A percentile compares a stretch with the other conserved stretches of the same genome.
These are phyloP conservation scores for Teunomyces tritomae DNA, from an alignment of 805 yeast genomes.

Conservation along the genomic window DNA sequence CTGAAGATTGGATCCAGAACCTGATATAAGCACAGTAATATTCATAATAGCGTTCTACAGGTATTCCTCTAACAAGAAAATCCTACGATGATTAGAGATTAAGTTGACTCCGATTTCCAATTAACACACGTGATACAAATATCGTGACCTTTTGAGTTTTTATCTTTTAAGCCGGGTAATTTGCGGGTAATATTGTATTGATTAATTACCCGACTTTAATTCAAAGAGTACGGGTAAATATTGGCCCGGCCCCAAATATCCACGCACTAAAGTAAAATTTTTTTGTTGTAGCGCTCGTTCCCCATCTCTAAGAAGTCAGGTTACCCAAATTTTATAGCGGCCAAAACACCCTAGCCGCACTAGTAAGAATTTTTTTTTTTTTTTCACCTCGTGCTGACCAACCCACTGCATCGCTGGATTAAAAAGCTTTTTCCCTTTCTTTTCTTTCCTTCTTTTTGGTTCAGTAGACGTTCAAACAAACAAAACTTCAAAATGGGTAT, in stretches of 20 bases:
- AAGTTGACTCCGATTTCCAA: conserved; percentile 11
- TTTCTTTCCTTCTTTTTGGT: conserved; percentile 19
- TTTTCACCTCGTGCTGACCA: conserved; percentile 16
- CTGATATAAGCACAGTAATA: conserved; percentile 84
- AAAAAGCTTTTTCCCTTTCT: conserved; percentile 14
- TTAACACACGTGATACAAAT: conserved; percentile 2
- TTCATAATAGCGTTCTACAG: conserved; percentile 7
- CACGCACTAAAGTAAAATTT: conserved; percentile 2
- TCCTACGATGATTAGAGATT: background rate
- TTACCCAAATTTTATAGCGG: background rate
- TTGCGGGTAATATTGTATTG: conserved; percentile 7
- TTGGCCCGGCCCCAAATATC: conserved; percentile 4
- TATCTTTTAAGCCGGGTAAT: background rate
- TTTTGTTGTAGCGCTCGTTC: background rate
- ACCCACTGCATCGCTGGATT: conserved; percentile 7
- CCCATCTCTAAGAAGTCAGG: conserved; percentile 1
- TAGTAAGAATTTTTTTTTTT: background rate
- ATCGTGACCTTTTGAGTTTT: background rate
- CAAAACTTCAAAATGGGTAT: conserved; percentile 35
- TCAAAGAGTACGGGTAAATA: conserved; percentile 2
- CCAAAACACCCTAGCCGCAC: background rate
- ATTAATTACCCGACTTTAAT: background rate
- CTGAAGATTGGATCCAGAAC: conserved; percentile 93
- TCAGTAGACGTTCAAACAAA: conserved; percentile 20
- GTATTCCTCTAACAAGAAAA: background rate